phyloP scores from a whole-genome alignment of 495 filamentous ascomycete genomes.

The Poronia punctata region DNA sequence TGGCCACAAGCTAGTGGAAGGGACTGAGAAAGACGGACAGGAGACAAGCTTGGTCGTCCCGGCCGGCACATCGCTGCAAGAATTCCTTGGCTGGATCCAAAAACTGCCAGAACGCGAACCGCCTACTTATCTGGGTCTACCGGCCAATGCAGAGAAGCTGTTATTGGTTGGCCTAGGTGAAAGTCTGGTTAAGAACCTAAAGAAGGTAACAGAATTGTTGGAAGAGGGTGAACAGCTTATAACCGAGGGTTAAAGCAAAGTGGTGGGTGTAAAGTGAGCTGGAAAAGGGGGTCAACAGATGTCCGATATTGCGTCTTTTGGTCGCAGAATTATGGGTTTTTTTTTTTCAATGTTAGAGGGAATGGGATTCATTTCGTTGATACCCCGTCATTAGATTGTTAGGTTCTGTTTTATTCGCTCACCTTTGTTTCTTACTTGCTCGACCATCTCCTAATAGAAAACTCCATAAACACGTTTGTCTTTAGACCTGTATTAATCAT shows the following conservation, averaged over 20 bases:
- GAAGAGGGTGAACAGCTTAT: slow-evolving; percentile 93
- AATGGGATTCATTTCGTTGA: background rate
- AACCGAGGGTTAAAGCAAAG: slow-evolving; percentile 51
- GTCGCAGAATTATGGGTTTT: no score
- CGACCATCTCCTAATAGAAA: no score
- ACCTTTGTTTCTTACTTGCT: no score
- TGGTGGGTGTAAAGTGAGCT: no score
- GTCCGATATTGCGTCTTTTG: no score
- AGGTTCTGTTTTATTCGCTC: no score
- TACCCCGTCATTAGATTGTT: no score
- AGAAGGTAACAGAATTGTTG: slow-evolving; percentile 72
- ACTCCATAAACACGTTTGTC: no score
- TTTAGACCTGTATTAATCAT: no score
- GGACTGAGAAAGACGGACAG: slow-evolving; percentile 32
- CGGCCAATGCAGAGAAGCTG: slow-evolving; percentile 94
- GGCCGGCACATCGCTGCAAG: slow-evolving; percentile 67
- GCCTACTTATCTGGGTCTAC: slow-evolving; percentile 91
- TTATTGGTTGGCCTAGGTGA: slow-evolving; percentile 82
- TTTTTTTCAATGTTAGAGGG: no score
- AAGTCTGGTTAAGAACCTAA: slow-evolving; percentile 78
- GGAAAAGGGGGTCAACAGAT: background rate
- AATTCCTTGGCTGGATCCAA: slow-evolving; percentile 91
- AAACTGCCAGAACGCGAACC: slow-evolving; percentile 89
- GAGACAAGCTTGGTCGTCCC: slow-evolving; percentile 68
- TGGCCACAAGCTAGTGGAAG: slow-evolving; percentile 77